These are phyloP conservation scores for Cicer bijugum DNA, from an alignment of 306 rosid genomes.

Conservation along the genomic window DNA sequence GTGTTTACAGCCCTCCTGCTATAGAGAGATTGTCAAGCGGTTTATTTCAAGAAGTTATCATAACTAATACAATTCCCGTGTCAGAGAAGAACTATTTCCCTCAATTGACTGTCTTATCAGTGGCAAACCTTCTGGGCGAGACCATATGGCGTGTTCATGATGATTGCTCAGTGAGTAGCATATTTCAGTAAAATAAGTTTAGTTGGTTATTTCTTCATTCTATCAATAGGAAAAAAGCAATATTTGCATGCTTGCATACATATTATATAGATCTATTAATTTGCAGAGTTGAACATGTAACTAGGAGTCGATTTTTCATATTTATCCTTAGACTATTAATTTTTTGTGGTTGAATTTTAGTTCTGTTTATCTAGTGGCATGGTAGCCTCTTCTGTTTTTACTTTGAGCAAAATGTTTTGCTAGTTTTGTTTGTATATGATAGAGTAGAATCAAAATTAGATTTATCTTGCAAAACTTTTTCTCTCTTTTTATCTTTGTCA, in stretches of 20 bases:
- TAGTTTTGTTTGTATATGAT: slow-evolving; percentile 20
- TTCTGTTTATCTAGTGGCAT: neutral
- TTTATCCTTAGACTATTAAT: slow-evolving; percentile 25
- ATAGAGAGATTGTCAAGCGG: slow-evolving; percentile 91
- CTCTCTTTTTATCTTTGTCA: slow-evolving; percentile 40
- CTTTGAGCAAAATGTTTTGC: neutral
- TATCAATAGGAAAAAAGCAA: slow-evolving; percentile 25
- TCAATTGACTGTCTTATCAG: slow-evolving; percentile 86
- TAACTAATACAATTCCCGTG: slow-evolving; percentile 89
- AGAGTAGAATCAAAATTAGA: slow-evolving; percentile 26
- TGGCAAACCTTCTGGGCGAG: slow-evolving; percentile 97
- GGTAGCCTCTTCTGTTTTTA: slow-evolving; percentile 5
- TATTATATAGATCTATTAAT: slow-evolving; percentile 18
- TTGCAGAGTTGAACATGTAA: slow-evolving; percentile 14
- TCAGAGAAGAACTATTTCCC: slow-evolving; percentile 85
- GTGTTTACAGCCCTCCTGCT: slow-evolving; percentile 88
- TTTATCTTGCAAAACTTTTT: slow-evolving; percentile 46
- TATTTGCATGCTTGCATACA: slow-evolving; percentile 7
- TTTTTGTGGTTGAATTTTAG: slow-evolving; percentile 16
- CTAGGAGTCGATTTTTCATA: neutral
- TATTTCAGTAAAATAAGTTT: slow-evolving; percentile 59
- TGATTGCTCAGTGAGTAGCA: slow-evolving; percentile 96
- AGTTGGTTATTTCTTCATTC: slow-evolving; percentile 30
- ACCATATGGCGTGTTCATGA: slow-evolving; percentile 99
- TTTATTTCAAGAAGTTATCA: slow-evolving; percentile 93